Evolutionary conservation across 2,329 filamentous ascomycete genomes (phyloP).

Genomic region (Alternaria postmessia): DNA sequence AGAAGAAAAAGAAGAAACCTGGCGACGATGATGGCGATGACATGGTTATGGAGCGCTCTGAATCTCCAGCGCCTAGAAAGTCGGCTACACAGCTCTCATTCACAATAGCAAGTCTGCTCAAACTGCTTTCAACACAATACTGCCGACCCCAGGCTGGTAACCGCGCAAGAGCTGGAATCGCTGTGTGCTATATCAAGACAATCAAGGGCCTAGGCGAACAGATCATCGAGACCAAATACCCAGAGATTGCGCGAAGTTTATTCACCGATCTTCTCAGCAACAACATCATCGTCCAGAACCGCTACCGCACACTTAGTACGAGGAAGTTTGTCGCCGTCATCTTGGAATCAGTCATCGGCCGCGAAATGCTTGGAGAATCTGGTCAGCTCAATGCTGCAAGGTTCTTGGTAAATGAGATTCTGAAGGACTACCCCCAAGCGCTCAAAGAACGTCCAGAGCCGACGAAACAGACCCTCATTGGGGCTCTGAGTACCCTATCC

Average conservation of each 20-base stretch:
- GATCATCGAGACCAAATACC: conserved; percentile 83
- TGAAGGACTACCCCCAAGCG: conserved; percentile 94
- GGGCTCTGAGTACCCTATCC: conserved; percentile 78
- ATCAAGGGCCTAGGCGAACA: conserved; percentile 81
- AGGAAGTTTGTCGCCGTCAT: conserved; percentile 85
- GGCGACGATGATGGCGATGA: conserved; percentile 75
- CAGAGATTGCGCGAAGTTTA: conserved; percentile 80
- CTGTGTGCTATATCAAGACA: conserved; percentile 85
- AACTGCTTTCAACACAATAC: conserved; percentile 81
- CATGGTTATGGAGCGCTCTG: conserved; percentile 70
- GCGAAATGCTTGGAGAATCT: conserved; percentile 84
- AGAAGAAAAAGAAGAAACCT: conserved; percentile 71
- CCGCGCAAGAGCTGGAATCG: conserved; percentile 80
- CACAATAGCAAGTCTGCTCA: conserved; percentile 79
- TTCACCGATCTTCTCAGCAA: conserved; percentile 82
- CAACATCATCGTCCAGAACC: conserved; percentile 78
- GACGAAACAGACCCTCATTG: conserved; percentile 83
- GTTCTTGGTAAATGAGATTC: conserved; percentile 81
- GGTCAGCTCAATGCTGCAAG: conserved; percentile 85
- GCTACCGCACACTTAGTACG: conserved; percentile 85
- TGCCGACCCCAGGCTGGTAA: conserved; percentile 80
- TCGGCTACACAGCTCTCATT: conserved; percentile 74
- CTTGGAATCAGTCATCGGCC: conserved; percentile 82
- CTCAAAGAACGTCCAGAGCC: conserved; percentile 88
- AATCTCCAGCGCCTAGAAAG: conserved; percentile 79